Conservation (phyloP, 2,329 filamentous ascomycete genomes). For the Colletotrichum sp. region DNA sequence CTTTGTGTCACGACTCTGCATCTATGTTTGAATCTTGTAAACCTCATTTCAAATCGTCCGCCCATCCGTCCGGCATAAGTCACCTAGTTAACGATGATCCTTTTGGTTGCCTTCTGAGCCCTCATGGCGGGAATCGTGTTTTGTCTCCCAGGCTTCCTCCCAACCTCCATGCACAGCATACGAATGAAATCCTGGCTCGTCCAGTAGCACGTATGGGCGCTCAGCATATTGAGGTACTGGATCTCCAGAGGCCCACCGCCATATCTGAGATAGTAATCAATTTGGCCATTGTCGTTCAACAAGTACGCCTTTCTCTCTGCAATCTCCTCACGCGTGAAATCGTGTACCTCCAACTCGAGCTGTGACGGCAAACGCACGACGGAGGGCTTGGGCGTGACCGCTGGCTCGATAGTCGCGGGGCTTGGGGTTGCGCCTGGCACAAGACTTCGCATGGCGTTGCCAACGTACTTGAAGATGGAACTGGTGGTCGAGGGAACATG, state of each 20-base stretch:
- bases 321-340: conserved; percentile 91
- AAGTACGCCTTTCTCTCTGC: conserved; percentile 87
- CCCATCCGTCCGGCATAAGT: neutral
- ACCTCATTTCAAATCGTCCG: neutral
- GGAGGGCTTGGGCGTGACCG: conserved; percentile 36
- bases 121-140: conserved; percentile 63
- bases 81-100: neutral
- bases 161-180: conserved; percentile 88
- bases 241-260: conserved; percentile 89
- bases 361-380: conserved; percentile 62
- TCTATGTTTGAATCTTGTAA: neutral
- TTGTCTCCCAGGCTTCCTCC: conserved; percentile 71
- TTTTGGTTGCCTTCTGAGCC: conserved; percentile 58
- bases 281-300: conserved; percentile 95
- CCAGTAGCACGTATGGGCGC: conserved; percentile 96
- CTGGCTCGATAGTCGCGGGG: neutral
- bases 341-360: conserved; percentile 93
- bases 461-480: conserved; percentile 69
- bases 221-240: conserved; percentile 96
- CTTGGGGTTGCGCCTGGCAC: conserved; percentile 55
- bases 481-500: conserved; percentile 77
- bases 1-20: neutral
- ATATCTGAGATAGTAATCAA: conserved; percentile 87
- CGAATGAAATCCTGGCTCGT: conserved; percentile 84
- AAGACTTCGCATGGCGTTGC: conserved; percentile 66